Evolutionary conservation across 1,284 basidiomycete genomes (phyloP).

Genomic region (Rhodotorula sp.): DNA sequence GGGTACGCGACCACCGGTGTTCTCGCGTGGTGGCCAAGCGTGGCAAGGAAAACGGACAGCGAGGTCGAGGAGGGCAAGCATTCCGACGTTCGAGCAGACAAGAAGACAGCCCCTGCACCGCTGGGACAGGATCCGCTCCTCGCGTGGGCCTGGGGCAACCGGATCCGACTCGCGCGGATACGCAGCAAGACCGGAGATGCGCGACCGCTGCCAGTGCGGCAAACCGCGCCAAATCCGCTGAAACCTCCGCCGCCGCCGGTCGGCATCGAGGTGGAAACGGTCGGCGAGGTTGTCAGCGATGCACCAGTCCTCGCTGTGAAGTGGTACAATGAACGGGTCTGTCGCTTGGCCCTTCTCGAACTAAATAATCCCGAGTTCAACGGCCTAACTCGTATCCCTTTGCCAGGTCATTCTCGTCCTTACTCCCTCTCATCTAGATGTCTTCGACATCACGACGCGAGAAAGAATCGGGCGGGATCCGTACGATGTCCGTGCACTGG

Average conservation of each 20-base stretch:
- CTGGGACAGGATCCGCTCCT: conserved; percentile 60
- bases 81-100: too few relatives aligned
- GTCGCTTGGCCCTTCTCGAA: conserved; percentile 9
- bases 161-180: conserved; percentile 58
- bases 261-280: conserved; percentile 48
- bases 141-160: conserved; percentile 76
- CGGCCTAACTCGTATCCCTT: conserved; percentile 58
- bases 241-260: conserved; percentile 7
- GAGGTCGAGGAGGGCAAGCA: too few relatives aligned
- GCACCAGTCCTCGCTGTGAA: conserved; percentile 50
- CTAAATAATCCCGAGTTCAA: too few relatives aligned
- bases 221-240: conserved; percentile 4
- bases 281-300: conserved; percentile 48
- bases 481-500: conserved; percentile 46
- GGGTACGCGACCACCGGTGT: conserved; percentile 8
- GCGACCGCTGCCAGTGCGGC: background rate
- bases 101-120: background rate
- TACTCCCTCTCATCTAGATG: conserved; percentile 61
- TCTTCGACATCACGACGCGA: conserved; percentile 63
- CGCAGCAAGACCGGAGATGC: conserved; percentile 5
- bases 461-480: conserved; percentile 48
- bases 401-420: conserved; percentile 54
- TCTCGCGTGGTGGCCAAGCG: conserved; percentile 29
- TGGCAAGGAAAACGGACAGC: too few relatives aligned
- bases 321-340: conserved; percentile 53